Conservation (phyloP, 2,329 filamentous ascomycete genomes). For the Huntiella moniliformis region DNA sequence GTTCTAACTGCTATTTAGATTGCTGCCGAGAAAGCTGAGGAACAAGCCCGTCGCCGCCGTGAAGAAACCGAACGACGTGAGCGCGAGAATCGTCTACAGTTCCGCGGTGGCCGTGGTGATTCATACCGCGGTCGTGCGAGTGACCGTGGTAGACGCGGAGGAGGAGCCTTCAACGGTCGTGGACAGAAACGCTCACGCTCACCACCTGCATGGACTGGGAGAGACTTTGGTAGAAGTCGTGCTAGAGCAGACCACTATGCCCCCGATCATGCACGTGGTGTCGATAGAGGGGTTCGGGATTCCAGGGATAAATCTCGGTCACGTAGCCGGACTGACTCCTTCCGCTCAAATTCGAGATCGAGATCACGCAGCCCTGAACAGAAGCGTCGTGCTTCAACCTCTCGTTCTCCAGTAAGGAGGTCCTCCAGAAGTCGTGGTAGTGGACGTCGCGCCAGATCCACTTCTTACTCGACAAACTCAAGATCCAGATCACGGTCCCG, state of each 20-base stretch:
- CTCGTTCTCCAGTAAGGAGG: constrained; percentile 15
- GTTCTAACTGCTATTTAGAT: constrained; percentile 30
- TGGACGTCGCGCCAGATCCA: constrained; percentile 23
- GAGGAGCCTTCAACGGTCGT: constrained; percentile 22
- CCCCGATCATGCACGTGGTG: constrained; percentile 22
- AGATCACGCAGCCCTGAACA: constrained; percentile 31
- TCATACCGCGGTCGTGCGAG: constrained; percentile 31
- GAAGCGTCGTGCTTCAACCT: constrained; percentile 25
- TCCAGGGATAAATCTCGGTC: constrained; percentile 4
- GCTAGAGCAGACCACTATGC: constrained; percentile 27
- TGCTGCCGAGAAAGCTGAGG: constrained; percentile 63
- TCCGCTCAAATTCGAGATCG: constrained; percentile 23
- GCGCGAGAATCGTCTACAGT: constrained; percentile 39
- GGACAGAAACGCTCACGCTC: constrained; percentile 27
- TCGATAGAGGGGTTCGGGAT: not conserved
- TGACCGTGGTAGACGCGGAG: constrained; percentile 25
- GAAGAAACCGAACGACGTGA: constrained; percentile 56
- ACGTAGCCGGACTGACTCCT: constrained; percentile 18
- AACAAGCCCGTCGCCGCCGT: constrained; percentile 51
- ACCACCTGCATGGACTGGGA: constrained; percentile 25
- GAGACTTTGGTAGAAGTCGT: constrained; percentile 25
- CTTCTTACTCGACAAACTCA: constrained; percentile 18
- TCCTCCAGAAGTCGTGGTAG: no score
- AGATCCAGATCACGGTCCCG: constrained; percentile 15
- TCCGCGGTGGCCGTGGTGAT: constrained; percentile 32